A percentile compares a stretch with the other conserved stretches of the same genome.
Conservation (phyloP, 2,329 filamentous ascomycete genomes). For the Sporothrix mexicana region DNA sequence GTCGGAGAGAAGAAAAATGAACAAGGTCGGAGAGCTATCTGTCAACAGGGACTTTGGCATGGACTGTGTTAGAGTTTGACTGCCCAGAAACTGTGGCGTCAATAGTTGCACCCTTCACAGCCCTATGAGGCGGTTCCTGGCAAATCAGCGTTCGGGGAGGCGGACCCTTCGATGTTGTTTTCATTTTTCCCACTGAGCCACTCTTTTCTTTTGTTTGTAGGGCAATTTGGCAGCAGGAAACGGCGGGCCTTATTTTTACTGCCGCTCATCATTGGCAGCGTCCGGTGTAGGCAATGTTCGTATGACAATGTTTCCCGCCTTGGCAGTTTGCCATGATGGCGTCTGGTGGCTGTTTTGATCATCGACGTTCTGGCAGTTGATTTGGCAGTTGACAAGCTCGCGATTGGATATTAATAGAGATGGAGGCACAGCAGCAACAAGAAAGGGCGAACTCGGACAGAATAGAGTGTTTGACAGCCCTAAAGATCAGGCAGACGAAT, state of each 20-base stretch:
- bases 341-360: background rate
- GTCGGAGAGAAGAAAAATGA: background rate
- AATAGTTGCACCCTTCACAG: constrained; percentile 22
- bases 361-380: background rate
- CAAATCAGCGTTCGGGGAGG: constrained; percentile 25
- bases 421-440: background rate
- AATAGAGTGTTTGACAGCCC: background rate
- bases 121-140: constrained; percentile 25
- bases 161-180: background rate
- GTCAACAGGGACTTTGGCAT: too few relatives aligned
- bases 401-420: background rate
- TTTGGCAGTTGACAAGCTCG: background rate
- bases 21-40: too few relatives aligned
- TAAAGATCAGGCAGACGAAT: background rate
- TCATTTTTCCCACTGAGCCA: background rate
- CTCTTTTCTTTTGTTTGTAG: background rate
- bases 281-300: background rate
- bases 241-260: constrained; percentile 1
- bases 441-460: background rate
- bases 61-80: too few relatives aligned
- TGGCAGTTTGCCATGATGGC: background rate
- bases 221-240: background rate
- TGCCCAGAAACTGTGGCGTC: background rate
- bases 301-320: too few relatives aligned
- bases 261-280: background rate